phyloP scores from a whole-genome alignment of 2,329 filamentous ascomycete genomes.

The Colletotrichum noveboracense region DNA sequence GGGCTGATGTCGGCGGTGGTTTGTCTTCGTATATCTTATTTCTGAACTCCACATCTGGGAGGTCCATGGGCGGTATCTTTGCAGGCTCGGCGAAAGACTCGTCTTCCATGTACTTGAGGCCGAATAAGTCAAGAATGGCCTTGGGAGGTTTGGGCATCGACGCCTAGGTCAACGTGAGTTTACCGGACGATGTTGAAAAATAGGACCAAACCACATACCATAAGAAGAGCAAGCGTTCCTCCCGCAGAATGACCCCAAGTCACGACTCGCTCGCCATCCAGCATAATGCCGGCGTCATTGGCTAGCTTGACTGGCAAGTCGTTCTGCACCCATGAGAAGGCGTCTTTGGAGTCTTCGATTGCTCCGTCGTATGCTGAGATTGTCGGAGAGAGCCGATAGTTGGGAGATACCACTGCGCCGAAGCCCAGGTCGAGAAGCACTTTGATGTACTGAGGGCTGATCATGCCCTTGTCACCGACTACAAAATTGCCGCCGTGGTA shows the following conservation, averaged over 20 bases:
- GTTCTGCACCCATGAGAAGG: neutral
- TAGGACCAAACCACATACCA: neutral
- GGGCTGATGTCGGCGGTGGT: neutral
- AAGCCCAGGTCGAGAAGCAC: neutral
- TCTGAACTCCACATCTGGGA: neutral
- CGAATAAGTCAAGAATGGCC: neutral
- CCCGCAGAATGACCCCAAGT: neutral
- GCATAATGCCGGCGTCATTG: neutral
- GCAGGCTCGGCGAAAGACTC: neutral
- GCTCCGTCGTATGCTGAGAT: neutral
- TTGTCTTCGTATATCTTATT: neutral
- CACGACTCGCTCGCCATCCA: neutral
- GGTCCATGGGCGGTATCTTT: neutral
- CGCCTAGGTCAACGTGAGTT: neutral
- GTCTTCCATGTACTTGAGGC: neutral
- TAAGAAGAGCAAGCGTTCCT: neutral
- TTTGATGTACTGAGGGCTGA: neutral
- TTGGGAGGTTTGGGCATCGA: neutral
- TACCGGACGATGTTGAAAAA: neutral
- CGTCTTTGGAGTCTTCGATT: neutral
- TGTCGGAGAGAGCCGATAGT: neutral
- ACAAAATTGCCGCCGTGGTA: neutral
- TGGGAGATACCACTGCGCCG: neutral
- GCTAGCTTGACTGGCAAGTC: neutral
- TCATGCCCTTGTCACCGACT: neutral